Percentiles rank a stretch among this genome's conserved stretches.
These are phyloP conservation scores for Theobroma grandiflorum DNA, from an alignment of 441 rosid species.

Conservation along the genomic window DNA sequence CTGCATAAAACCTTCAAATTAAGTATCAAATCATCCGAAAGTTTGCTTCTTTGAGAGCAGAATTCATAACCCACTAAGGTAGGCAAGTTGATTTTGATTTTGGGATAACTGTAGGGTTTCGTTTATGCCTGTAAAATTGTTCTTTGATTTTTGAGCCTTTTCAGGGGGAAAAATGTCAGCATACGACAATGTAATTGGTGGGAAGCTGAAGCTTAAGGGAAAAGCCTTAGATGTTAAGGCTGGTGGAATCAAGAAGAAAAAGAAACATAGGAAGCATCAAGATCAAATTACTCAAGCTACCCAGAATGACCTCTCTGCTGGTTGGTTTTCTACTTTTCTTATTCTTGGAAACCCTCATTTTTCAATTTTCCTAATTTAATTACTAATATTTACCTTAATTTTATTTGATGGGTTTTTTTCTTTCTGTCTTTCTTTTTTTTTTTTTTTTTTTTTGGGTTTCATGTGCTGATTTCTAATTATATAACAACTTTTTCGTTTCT, in stretches of 20 bases:
- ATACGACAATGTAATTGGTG: slow-evolving; percentile 79
- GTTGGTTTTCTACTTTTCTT: slow-evolving; percentile 35
- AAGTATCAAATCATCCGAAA: neutral
- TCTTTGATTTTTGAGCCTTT: neutral
- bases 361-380: neutral
- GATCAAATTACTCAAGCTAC: slow-evolving; percentile 46
- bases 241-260: slow-evolving; percentile 81
- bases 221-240: slow-evolving; percentile 92
- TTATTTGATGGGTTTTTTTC: no score
- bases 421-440: no score
- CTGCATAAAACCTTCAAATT: neutral
- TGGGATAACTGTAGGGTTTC: neutral
- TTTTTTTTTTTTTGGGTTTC: no score
- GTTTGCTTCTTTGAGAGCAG: neutral
- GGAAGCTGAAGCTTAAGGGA: slow-evolving; percentile 94
- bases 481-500: neutral
- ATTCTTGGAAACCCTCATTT: neutral
- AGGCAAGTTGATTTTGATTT: neutral
- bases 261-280: slow-evolving; percentile 59
- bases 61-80: neutral
- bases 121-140: neutral
- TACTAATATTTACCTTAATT: neutral
- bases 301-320: slow-evolving; percentile 53
- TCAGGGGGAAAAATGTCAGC: slow-evolving; percentile 57
- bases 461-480: neutral